Percentiles rank a stretch among this genome's conserved stretches.
Evolutionary conservation across 208 protist species (phyloP).

Genomic region (Acanthamoeba lenticulata): DNA sequence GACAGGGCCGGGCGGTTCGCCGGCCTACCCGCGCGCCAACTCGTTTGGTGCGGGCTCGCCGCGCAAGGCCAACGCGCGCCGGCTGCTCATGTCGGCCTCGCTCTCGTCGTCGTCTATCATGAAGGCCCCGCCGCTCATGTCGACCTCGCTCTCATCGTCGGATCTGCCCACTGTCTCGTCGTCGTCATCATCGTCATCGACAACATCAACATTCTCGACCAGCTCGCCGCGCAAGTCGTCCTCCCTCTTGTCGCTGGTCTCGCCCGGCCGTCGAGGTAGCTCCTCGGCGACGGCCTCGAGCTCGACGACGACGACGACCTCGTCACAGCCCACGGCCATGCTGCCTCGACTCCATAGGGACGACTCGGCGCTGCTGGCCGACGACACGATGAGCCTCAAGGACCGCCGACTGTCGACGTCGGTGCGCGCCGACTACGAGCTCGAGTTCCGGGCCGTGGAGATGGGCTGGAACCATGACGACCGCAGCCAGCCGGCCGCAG

Average conservation of each 20-base stretch:
- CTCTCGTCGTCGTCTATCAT: conserved; percentile 48
- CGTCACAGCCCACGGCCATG: background rate
- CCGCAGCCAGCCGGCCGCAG: background rate
- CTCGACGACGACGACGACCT: too few relatives aligned
- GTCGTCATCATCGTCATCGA: background rate
- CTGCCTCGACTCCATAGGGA: background rate
- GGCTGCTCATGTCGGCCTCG: conserved; percentile 35
- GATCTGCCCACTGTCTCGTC: background rate
- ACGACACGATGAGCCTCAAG: background rate
- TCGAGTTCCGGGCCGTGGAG: background rate
- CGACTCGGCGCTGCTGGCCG: background rate
- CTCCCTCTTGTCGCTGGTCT: background rate
- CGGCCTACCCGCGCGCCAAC: conserved; percentile 9
- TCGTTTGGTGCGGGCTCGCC: background rate
- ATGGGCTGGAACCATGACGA: background rate
- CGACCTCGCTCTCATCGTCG: background rate
- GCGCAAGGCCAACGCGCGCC: conserved; percentile 2
- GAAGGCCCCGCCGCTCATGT: conserved; percentile 20
- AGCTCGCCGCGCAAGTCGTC: background rate
- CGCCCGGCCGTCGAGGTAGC: background rate
- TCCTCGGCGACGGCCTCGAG: too few relatives aligned
- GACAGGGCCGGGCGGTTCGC: background rate
- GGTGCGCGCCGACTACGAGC: background rate
- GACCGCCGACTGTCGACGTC: background rate
- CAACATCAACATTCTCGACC: background rate